These are phyloP conservation scores for Talaromyces sp. DNA, from an alignment of 2,329 filamentous ascomycete species.

Conservation along the genomic window DNA sequence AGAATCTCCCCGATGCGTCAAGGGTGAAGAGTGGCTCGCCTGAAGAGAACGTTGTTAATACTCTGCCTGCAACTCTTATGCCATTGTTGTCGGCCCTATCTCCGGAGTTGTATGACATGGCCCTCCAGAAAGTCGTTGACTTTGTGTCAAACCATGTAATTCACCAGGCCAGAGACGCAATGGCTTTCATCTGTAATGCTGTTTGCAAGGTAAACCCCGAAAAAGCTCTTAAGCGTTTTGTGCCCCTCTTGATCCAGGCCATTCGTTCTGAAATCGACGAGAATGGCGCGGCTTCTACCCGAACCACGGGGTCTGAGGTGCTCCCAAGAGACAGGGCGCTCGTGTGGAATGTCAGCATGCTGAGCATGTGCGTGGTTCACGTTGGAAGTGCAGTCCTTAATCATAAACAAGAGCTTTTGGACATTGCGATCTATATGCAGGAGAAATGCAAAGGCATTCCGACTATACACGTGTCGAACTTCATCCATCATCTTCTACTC, in stretches of 20 bases:
- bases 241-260: constrained; percentile 84
- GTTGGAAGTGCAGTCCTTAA: constrained; percentile 85
- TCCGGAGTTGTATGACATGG: constrained; percentile 87
- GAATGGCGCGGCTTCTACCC: constrained; percentile 90
- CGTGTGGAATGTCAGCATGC: constrained; percentile 94
- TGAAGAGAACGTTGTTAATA: constrained; percentile 96
- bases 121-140: constrained; percentile 82
- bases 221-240: constrained; percentile 84
- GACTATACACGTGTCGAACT: constrained; percentile 95
- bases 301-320: constrained; percentile 89
- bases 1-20: constrained; percentile 89
- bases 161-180: constrained; percentile 92
- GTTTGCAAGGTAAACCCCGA: constrained; percentile 93
- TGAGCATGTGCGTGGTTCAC: constrained; percentile 97
- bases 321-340: constrained; percentile 86
- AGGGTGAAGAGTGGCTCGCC: constrained; percentile 85
- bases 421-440: constrained; percentile 94
- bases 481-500: constrained; percentile 90
- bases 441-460: constrained; percentile 89
- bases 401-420: constrained; percentile 83
- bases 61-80: constrained; percentile 82
- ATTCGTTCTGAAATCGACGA: constrained; percentile 97
- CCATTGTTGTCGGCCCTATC: constrained; percentile 88
- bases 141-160: constrained; percentile 95
- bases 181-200: constrained; percentile 97